A percentile compares a stretch with the other conserved stretches of the same genome.
phyloP scores from a whole-genome alignment of 176 grass and related monocot species.

The Bolboschoenus planiculmis region DNA sequence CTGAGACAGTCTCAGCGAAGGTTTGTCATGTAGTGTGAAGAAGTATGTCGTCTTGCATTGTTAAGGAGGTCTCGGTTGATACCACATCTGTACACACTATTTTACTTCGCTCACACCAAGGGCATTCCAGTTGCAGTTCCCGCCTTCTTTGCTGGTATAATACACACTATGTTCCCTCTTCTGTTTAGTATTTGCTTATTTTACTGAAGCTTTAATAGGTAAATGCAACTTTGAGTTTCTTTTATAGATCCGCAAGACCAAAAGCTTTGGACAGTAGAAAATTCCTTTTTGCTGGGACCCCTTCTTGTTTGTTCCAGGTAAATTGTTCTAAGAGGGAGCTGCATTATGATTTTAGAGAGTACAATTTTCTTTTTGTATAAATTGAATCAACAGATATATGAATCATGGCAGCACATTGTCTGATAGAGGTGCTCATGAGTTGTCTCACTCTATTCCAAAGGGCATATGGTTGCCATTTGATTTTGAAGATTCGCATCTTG shows the following conservation, averaged over 20 bases:
- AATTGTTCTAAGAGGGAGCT: not conserved
- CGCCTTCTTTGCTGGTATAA: conserved; percentile 81
- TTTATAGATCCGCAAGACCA: conserved; percentile 62
- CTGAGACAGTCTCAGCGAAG: not conserved
- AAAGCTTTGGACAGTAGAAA: conserved; percentile 68
- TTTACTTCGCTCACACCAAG: conserved; percentile 75
- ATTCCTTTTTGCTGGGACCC: conserved; percentile 82
- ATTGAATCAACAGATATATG: conserved; percentile 13
- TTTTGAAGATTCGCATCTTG: conserved; percentile 83
- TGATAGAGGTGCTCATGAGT: conserved; percentile 64
- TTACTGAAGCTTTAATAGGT: not conserved
- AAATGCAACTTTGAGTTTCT: not conserved
- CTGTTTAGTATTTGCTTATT: not conserved
- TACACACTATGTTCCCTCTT: not conserved
- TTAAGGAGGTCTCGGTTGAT: conserved; percentile 71
- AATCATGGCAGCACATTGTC: conserved; percentile 56
- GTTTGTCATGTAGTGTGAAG: conserved; percentile 57
- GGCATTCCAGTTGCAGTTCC: conserved; percentile 67
- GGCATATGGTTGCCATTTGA: conserved; percentile 81
- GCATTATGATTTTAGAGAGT: not conserved
- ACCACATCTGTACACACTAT: conserved; percentile 85
- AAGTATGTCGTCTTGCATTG: conserved; percentile 91
- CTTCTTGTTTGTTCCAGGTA: conserved; percentile 89
- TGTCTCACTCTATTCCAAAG: conserved; percentile 50
- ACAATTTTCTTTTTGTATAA: not conserved